These are phyloP conservation scores for Chaetomium olivaceum DNA, from an alignment of 2,329 filamentous ascomycete species.

Conservation along the genomic window DNA sequence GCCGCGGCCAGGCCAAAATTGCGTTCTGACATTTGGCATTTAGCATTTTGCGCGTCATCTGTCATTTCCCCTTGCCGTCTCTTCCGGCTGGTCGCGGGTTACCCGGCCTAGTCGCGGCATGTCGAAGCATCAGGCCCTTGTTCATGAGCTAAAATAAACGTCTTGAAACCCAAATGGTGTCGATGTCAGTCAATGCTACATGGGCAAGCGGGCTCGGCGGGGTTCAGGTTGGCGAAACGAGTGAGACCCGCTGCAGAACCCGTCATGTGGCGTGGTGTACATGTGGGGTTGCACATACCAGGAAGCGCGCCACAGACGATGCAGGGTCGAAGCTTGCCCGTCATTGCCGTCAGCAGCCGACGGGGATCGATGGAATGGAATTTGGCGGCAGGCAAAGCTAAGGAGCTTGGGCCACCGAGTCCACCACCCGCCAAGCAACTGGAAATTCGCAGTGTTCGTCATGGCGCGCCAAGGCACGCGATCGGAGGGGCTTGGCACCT, in stretches of 20 bases:
- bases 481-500: slow-evolving; percentile 3
- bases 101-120: background rate
- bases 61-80: background rate
- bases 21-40: background rate
- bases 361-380: too few relatives aligned
- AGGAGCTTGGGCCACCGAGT: slow-evolving; percentile 19
- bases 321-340: background rate
- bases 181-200: background rate
- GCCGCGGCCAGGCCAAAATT: background rate
- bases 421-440: background rate
- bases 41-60: background rate
- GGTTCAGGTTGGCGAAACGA: background rate
- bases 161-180: background rate
- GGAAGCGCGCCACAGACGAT: background rate
- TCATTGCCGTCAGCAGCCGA: background rate
- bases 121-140: background rate
- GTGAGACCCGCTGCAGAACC: background rate
- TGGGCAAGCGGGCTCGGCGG: background rate
- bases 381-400: background rate
- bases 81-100: background rate
- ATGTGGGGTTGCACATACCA: background rate
- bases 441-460: background rate
- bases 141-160: background rate
- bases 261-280: background rate
- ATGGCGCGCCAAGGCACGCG: slow-evolving; percentile 18